These are phyloP conservation scores for Claviceps pusilla DNA, from an alignment of 2,329 filamentous ascomycete genomes.

Conservation along the genomic window DNA sequence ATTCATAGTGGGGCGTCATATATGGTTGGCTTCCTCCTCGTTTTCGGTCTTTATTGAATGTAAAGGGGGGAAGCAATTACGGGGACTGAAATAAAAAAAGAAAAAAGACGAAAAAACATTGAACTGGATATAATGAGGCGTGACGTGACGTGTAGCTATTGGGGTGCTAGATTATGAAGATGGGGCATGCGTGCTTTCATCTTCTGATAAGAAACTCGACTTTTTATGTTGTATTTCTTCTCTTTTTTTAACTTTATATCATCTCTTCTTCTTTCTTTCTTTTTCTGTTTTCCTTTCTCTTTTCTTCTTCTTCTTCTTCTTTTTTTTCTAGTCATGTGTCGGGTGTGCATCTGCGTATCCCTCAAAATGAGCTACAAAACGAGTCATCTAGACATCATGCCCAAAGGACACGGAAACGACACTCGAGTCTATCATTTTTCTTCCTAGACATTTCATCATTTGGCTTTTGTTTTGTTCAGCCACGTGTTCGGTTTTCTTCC, in stretches of 20 bases:
- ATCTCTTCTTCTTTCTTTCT: too few species aligned
- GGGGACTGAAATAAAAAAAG: constrained; percentile 8
- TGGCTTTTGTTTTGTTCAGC: too few species aligned
- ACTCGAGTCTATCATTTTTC: too few species aligned
- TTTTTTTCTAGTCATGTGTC: too few species aligned
- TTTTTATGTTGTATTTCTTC: constrained; percentile 9
- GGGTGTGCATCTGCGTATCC: too few species aligned
- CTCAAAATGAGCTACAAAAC: too few species aligned
- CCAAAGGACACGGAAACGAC: too few species aligned
- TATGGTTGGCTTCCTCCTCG: constrained; percentile 27
- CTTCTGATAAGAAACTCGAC: constrained; percentile 23
- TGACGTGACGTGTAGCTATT: constrained; percentile 22
- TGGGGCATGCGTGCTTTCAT: constrained; percentile 25
- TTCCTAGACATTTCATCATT: too few species aligned
- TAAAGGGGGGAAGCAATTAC: constrained; percentile 12
- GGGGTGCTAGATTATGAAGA: constrained; percentile 21
- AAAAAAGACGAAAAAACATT: constrained; percentile 16
- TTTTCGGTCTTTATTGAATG: constrained; percentile 27
- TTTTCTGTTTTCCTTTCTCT: too few species aligned
- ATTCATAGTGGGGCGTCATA: constrained; percentile 31
- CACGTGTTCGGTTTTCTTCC: background rate
- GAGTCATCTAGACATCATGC: too few species aligned
- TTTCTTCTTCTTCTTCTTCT: too few species aligned
- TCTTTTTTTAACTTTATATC: background rate
- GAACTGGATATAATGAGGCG: constrained; percentile 15